Evolutionary conservation across 2,329 filamentous ascomycete species (phyloP), one percentile per base, ranked within the genome.

Genomic region (Apiospora phragmitis): DNA sequence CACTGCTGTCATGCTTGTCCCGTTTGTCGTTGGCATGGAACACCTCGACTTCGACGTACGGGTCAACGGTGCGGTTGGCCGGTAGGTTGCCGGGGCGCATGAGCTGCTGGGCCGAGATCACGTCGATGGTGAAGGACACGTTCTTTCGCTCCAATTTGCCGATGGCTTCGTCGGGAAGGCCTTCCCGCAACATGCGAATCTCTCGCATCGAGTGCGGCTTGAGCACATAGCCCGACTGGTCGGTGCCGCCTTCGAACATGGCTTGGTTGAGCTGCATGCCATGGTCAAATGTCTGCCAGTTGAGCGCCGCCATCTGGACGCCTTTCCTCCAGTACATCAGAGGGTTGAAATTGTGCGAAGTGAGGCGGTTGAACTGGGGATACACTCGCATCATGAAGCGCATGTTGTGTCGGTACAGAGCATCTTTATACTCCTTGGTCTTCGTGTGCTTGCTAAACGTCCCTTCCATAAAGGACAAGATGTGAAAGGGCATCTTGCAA

Each of bases 231-330:
- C 96, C 96, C 3, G 93, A 93, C 70, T 91, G 90, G 82, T 98
- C 96, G 16, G 89, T 91, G 59, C 94, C 94, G 71, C 94, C 93
- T 65, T 94, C 93, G 79, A 98, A 99, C 96, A 99, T 98, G 77
- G 96, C 96, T 75, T 96, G 93, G 80, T 98, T 98, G 80, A 98
- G 88, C 79, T 98, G 95, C 89, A 98, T 96, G 65, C 95, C 94
- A 24, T 97, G 87, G 79, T 98, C 96, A 78, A 97, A 98, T 0
- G 95, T 98, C 82, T 99, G 96, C 95, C 96, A 98, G 82, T 99
- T 99, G 73, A 98, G 86, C 0, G 96, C 96, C 18, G 93, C 94
- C 95, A 99, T 98, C 82, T 99, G 96, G 24, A 98, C 96, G 42
- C 96, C 96, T 59, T 94, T 91, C 68, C 95, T 91, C 96, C 96